Evolutionary conservation across 805 yeast species (phyloP).

Genomic region (Candida quercuum): DNA sequence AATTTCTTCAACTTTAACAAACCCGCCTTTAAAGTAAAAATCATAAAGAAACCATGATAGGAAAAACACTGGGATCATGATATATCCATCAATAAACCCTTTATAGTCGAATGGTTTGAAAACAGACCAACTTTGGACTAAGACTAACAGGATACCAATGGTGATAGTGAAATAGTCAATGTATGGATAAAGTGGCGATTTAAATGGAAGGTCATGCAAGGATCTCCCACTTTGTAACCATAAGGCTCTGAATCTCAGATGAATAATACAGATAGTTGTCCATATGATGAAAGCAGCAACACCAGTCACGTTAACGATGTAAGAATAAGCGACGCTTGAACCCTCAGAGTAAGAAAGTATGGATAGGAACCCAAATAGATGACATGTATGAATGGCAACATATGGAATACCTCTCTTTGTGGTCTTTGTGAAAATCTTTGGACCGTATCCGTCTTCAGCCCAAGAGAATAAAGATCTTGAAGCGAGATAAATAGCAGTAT

Average conservation of each 20-base stretch:
- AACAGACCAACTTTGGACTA: conserved; percentile 45
- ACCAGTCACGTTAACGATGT: conserved; percentile 69
- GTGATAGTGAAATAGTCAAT: conserved; percentile 34
- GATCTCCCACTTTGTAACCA: conserved; percentile 55
- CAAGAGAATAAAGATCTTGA: conserved; percentile 61
- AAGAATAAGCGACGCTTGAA: conserved; percentile 56
- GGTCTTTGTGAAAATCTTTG: conserved; percentile 45
- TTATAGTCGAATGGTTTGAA: conserved; percentile 46
- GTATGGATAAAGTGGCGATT: conserved; percentile 48
- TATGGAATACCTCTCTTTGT: conserved; percentile 61
- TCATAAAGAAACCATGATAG: conserved; percentile 35
- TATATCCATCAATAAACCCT: conserved; percentile 54
- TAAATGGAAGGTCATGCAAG: conserved; percentile 63
- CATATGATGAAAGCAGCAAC: conserved; percentile 72
- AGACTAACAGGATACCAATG: conserved; percentile 33
- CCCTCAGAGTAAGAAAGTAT: conserved; percentile 47
- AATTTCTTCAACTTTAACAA: conserved; percentile 37
- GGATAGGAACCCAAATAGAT: conserved; percentile 57
- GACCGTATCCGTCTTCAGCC: conserved; percentile 59
- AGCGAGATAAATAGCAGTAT: conserved; percentile 64
- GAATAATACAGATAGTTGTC: conserved; percentile 58
- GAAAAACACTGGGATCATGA: conserved; percentile 53
- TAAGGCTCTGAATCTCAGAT: conserved; percentile 63
- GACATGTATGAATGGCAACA: conserved; percentile 50
- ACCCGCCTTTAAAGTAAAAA: conserved; percentile 32